Base-by-base conservation (phyloP, 2,329 filamentous ascomycete species). In the Penicillium sp. region DNA sequence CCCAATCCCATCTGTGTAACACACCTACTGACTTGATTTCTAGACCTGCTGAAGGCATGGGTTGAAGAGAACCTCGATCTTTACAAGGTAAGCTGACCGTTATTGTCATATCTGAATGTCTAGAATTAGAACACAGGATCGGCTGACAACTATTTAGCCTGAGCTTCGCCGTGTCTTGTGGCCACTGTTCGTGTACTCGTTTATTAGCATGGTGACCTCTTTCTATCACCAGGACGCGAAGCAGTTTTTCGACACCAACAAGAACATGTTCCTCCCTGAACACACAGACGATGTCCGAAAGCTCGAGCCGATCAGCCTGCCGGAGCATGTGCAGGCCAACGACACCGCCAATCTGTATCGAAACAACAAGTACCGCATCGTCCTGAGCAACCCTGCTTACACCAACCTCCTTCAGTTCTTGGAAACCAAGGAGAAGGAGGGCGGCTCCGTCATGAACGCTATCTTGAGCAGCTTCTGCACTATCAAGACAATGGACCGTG, bases 151-250 rank as follows among this genome's bases (percentile, higher is more conserved):
- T 39, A 34, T 60, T 12, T 63, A 93, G 87, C 92, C 94, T 47
- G 95, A 99, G 78, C 82, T 99, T 3, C 85, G 87, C 59, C 92
- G 96, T 66, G 82, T 98, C 4, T 79, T 96, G 15, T 99, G 95
- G 92, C 95, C 95, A 0, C 80, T 96, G 0, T 98, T 97, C 71
- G 90, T 98, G 53, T 96, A 99, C 76, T 95, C 91, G 0, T 97
- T 90, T 72, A 81, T 99, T 28, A 88, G 91, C 58, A 84, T 98
- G 57, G 84, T 96, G 31, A 82, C 82, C 37, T 86, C 91, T 60
- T 87, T 87, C 63, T 92, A 90, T 67, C 79, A 85, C 1, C 85
- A 86, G 41, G 91, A 96, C 59, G 87, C 88, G 14, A 88, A 90
- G 65, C 80, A 83, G 1, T 94, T 96, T 71, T 88, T 96, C 62